Evolutionary conservation across 2,329 filamentous ascomycete genomes (phyloP).

Genomic region (Sclerotinia trifoliorum): DNA sequence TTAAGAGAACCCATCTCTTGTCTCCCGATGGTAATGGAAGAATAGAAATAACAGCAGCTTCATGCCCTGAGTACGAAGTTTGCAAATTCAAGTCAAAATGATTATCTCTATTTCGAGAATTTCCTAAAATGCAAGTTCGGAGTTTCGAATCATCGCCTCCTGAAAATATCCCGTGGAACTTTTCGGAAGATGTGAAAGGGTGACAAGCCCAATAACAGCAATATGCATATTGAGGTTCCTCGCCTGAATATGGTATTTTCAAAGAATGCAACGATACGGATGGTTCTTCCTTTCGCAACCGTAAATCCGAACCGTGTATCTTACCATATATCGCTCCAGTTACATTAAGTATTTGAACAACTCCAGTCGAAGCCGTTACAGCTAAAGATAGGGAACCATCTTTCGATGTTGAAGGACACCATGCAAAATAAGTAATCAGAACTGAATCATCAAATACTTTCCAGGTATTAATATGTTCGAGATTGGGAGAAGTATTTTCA

Average conservation of each 20-base stretch:
- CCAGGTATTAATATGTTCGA: constrained; percentile 45
- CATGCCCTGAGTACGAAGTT: constrained; percentile 54
- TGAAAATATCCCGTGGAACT: constrained; percentile 15
- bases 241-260: constrained; percentile 20
- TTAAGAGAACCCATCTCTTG: constrained; percentile 62
- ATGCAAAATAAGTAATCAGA: constrained; percentile 30
- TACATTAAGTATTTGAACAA: constrained; percentile 16
- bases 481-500: constrained; percentile 27
- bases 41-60: constrained; percentile 86
- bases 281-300: constrained; percentile 11
- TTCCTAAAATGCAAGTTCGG: constrained; percentile 17
- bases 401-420: constrained; percentile 19
- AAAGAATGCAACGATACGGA: constrained; percentile 16
- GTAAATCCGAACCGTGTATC: neutral
- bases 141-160: constrained; percentile 67
- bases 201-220: constrained; percentile 19
- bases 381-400: constrained; percentile 9
- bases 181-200: neutral
- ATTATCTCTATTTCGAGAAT: neutral
- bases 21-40: constrained; percentile 58
- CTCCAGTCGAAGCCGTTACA: constrained; percentile 20
- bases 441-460: constrained; percentile 47
- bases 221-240: constrained; percentile 23
- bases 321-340: constrained; percentile 15
- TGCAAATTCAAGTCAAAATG: constrained; percentile 4